A percentile compares a stretch with the other conserved stretches of the same genome.
phyloP scores from a whole-genome alignment of 2,329 filamentous ascomycete species.

The Neocatenulostroma microsporum region DNA sequence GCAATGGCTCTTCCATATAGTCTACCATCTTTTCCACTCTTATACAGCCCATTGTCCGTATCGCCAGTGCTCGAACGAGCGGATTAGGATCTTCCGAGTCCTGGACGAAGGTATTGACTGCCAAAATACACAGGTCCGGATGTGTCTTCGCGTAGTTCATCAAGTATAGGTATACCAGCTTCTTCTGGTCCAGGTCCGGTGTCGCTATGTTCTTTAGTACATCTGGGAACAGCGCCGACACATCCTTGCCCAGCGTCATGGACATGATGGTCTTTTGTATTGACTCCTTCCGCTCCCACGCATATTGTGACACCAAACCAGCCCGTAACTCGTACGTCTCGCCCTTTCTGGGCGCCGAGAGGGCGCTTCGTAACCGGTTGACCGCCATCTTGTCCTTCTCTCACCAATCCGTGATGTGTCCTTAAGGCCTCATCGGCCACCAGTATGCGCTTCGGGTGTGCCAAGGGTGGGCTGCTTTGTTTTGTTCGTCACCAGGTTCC shows the following conservation, averaged over 20 bases:
- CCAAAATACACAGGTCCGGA: conserved; percentile 94
- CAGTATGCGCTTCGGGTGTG: background rate
- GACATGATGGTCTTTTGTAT: conserved; percentile 99
- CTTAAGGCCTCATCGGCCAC: conserved; percentile 1
- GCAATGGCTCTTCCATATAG: conserved; percentile 96
- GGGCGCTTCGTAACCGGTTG: conserved; percentile 90
- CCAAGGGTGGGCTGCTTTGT: no score
- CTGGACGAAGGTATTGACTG: conserved; percentile 98
- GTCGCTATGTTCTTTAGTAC: conserved; percentile 99
- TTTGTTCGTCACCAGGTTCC: no score
- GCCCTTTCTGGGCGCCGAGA: conserved; percentile 87
- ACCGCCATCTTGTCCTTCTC: conserved; percentile 63
- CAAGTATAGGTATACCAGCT: conserved; percentile 95
- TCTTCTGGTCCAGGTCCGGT: conserved; percentile 92
- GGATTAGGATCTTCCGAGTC: conserved; percentile 98
- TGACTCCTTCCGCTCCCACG: conserved; percentile 94
- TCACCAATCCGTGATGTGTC: background rate
- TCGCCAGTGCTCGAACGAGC: conserved; percentile 85
- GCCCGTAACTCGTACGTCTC: conserved; percentile 97
- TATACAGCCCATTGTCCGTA: conserved; percentile 98
- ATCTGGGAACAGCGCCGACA: conserved; percentile 92
- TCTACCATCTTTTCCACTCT: conserved; percentile 99
- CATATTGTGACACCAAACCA: conserved; percentile 95
- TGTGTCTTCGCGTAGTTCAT: conserved; percentile 99
- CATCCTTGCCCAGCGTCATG: conserved; percentile 98